Evolutionary conservation across 495 filamentous ascomycete genomes (phyloP).

Genomic region (Penicillium soppii): DNA sequence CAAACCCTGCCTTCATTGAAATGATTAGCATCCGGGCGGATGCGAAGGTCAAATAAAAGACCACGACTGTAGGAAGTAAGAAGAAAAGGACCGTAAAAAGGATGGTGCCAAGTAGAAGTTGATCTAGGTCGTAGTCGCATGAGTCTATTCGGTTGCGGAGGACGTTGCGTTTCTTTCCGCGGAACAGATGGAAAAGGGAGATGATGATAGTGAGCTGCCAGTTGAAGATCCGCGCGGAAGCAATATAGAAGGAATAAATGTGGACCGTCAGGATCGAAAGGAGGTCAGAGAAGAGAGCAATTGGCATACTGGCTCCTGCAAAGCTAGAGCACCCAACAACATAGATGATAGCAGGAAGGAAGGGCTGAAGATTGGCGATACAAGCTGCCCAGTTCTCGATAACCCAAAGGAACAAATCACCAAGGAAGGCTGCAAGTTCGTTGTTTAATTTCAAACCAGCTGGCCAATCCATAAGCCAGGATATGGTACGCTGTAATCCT

Average conservation of each 20-base stretch:
- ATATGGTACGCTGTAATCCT: slow-evolving; percentile 84
- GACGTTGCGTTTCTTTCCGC: slow-evolving; percentile 96
- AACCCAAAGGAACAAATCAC: slow-evolving; percentile 95
- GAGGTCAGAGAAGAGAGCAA: slow-evolving; percentile 92
- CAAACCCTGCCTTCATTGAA: slow-evolving; percentile 80
- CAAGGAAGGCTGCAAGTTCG: slow-evolving; percentile 89
- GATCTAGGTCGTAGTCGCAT: slow-evolving; percentile 98
- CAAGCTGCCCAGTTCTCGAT: slow-evolving; percentile 96
- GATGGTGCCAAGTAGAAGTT: slow-evolving; percentile 93
- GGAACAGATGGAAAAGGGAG: slow-evolving; percentile 96
- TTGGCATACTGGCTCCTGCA: slow-evolving; percentile 94
- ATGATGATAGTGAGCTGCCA: slow-evolving; percentile 97
- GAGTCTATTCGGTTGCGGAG: slow-evolving; percentile 96
- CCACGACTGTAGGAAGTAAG: slow-evolving; percentile 87
- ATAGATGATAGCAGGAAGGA: slow-evolving; percentile 82
- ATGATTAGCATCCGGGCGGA: slow-evolving; percentile 94
- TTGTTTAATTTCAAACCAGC: slow-evolving; percentile 97
- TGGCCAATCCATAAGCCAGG: slow-evolving; percentile 96
- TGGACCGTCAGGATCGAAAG: slow-evolving; percentile 90
- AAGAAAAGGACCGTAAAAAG: slow-evolving; percentile 96
- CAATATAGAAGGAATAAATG: slow-evolving; percentile 97
- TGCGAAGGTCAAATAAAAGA: slow-evolving; percentile 97
- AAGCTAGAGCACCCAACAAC: slow-evolving; percentile 95
- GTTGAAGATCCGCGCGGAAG: slow-evolving; percentile 93
- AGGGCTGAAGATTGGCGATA: slow-evolving; percentile 71